phyloP scores from a whole-genome alignment of 345 rosid genomes.

The Mangifera indica region DNA sequence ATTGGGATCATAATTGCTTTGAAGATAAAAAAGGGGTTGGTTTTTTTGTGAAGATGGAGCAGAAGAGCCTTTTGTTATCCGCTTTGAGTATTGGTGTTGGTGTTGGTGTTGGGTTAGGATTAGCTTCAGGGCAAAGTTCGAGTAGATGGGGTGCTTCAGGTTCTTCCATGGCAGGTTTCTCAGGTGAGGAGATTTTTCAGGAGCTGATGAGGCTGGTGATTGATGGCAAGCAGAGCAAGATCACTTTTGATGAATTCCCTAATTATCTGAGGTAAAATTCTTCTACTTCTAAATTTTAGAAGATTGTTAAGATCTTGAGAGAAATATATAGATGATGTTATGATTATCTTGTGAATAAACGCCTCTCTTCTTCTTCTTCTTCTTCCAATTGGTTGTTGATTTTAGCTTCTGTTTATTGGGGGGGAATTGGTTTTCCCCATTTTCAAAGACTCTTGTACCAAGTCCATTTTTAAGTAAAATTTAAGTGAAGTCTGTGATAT shows the following conservation, averaged over 20 bases:
- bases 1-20: conserved; percentile 13
- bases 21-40: background rate
- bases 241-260: conserved; percentile 85
- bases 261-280: conserved; percentile 77
- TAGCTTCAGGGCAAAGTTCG: conserved; percentile 74
- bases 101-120: conserved; percentile 79
- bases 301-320: conserved; percentile 6
- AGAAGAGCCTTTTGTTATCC: conserved; percentile 64
- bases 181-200: conserved; percentile 68
- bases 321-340: no score
- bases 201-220: conserved; percentile 69
- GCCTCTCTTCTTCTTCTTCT: no score
- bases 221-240: conserved; percentile 59
- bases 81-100: conserved; percentile 89
- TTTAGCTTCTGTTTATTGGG: no score
- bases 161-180: conserved; percentile 45
- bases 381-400: no score
- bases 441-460: no score
- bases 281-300: background rate
- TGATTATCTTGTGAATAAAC: no score
- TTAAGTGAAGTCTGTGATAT: background rate
- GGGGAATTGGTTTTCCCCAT: no score
- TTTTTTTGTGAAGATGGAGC: conserved; percentile 53
- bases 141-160: conserved; percentile 52
- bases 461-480: no score